Percentiles rank a stretch among this genome's conserved stretches.
These are phyloP conservation scores for Xylaria longipes DNA, from an alignment of 495 filamentous ascomycete species.

Conservation along the genomic window DNA sequence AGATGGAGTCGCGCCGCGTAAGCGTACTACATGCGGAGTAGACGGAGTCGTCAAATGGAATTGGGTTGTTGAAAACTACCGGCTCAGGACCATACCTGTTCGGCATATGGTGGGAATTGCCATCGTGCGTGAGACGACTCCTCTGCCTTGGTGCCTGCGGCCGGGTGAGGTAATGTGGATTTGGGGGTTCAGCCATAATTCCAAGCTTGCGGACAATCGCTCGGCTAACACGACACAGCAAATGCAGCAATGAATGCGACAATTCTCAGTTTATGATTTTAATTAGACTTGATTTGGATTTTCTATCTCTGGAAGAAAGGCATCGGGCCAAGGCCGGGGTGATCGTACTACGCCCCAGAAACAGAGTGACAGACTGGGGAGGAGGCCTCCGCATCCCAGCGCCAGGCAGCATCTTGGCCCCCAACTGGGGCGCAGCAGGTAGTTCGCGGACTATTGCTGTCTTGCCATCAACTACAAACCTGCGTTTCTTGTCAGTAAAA, in stretches of 20 bases:
- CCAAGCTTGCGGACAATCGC: background rate
- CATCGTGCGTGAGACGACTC: background rate
- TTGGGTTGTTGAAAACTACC: slow-evolving; percentile 4
- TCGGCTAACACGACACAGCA: background rate
- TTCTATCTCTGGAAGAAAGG: background rate
- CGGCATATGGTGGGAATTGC: background rate
- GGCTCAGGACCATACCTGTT: background rate
- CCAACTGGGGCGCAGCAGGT: slow-evolving; percentile 17
- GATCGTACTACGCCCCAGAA: background rate
- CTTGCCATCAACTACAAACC: background rate
- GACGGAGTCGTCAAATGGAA: background rate
- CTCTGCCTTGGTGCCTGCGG: background rate
- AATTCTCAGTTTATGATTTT: background rate
- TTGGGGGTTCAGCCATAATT: background rate
- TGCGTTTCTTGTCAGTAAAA: background rate
- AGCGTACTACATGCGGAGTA: slow-evolving; percentile 2
- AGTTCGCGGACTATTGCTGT: slow-evolving; percentile 8
- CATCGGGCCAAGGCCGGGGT: background rate
- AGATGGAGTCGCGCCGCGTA: slow-evolving; percentile 21
- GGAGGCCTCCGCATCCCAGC: background rate
- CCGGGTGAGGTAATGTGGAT: background rate
- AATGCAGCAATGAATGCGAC: background rate
- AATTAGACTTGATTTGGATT: background rate
- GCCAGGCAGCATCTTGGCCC: slow-evolving; percentile 23
- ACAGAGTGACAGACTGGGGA: background rate